Evolutionary conservation across 192 early-diverging fungal species (phyloP).

Genomic region (Podila horticola): DNA sequence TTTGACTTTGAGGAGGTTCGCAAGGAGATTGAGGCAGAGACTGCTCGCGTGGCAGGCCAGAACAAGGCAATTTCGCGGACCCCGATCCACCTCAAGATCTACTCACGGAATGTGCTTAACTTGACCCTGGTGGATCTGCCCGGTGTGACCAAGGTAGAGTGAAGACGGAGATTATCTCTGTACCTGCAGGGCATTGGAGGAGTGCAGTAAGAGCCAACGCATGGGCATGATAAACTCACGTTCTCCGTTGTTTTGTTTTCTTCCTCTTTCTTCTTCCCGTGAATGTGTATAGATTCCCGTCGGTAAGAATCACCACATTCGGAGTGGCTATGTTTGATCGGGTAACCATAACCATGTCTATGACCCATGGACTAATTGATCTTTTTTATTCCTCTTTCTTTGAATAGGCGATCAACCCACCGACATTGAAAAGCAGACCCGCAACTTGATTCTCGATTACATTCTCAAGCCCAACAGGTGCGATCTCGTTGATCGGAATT

Average conservation of each 20-base stretch:
- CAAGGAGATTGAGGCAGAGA: conserved; percentile 84
- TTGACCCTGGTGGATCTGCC: conserved; percentile 88
- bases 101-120: conserved; percentile 79
- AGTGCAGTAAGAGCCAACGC: no score
- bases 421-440: conserved; percentile 85
- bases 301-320: conserved; percentile 35
- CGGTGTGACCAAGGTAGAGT: conserved; percentile 80
- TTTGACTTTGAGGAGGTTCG: conserved; percentile 82
- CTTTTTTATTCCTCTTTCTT: not conserved
- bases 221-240: no score
- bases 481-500: not conserved
- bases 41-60: conserved; percentile 77
- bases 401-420: conserved; percentile 81
- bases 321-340: no score
- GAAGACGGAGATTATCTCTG: no score
- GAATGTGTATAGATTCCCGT: conserved; percentile 49
- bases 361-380: not conserved
- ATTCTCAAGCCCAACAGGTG: conserved; percentile 84
- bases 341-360: no score
- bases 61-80: conserved; percentile 85
- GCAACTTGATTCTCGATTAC: conserved; percentile 80
- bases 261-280: not conserved
- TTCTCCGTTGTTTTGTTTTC: not conserved
- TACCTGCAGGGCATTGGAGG: no score
- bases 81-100: conserved; percentile 83